A percentile compares a stretch with the other conserved stretches of the same genome.
Evolutionary conservation across 768 basidiomycete species (phyloP).

Genomic region (Tulasnella sp.): DNA sequence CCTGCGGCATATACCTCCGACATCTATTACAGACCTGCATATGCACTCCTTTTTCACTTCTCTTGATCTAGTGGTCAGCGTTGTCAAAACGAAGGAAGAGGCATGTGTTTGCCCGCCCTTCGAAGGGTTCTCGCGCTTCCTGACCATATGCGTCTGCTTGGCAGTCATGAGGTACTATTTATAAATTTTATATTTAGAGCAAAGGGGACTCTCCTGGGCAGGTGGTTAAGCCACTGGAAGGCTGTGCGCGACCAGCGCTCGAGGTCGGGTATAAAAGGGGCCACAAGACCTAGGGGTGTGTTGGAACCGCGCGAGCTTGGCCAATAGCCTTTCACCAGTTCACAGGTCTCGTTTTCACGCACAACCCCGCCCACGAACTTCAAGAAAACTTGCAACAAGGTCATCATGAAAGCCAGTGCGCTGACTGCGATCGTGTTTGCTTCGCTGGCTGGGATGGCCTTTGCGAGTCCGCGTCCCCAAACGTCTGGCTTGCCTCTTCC

Average conservation of each 20-base stretch:
- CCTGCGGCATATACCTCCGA: neutral
- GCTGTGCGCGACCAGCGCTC: too few relatives aligned
- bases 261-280: neutral
- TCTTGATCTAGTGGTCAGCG: neutral
- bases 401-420: neutral
- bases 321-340: neutral
- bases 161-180: neutral
- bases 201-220: neutral
- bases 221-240: neutral
- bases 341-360: neutral
- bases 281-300: neutral
- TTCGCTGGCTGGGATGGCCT: neutral
- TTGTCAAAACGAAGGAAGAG: neutral
- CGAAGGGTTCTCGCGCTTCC: neutral
- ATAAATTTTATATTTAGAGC: neutral
- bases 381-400: neutral
- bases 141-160: neutral
- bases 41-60: neutral
- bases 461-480: neutral
- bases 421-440: neutral
- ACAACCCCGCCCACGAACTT: neutral
- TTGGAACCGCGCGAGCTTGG: neutral
- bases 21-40: neutral
- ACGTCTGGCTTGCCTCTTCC: neutral
- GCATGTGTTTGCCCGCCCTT: neutral